These are phyloP conservation scores for Cryphonectria parasitica DNA, from an alignment of 2,329 filamentous ascomycete species.

Conservation along the genomic window DNA sequence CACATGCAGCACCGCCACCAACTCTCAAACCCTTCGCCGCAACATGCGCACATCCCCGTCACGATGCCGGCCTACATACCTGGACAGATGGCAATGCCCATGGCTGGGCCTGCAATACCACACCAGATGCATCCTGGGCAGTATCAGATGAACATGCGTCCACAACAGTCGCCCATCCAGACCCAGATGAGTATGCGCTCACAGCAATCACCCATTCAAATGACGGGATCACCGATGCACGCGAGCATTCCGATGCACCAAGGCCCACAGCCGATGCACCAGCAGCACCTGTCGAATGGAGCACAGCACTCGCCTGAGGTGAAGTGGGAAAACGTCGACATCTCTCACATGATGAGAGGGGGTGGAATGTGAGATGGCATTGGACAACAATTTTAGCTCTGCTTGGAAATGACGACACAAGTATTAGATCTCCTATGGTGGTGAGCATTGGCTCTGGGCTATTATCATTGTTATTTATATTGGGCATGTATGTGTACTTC, in stretches of 20 bases:
- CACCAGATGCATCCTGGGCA: slow-evolving; percentile 24
- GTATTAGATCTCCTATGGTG: slow-evolving; percentile 1
- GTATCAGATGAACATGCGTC: slow-evolving; percentile 17
- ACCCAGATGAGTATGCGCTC: slow-evolving; percentile 11
- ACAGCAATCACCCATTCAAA: slow-evolving; percentile 23
- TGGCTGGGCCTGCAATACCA: slow-evolving; percentile 15
- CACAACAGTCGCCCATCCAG: slow-evolving; percentile 24
- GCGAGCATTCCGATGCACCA: slow-evolving; percentile 32
- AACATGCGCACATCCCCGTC: slow-evolving; percentile 22
- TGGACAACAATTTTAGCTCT: background rate
- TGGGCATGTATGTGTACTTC: background rate
- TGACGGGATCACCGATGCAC: slow-evolving; percentile 37
- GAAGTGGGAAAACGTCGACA: slow-evolving; percentile 51
- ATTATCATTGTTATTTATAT: background rate
- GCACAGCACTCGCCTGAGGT: slow-evolving; percentile 35
- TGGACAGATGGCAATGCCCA: slow-evolving; percentile 22
- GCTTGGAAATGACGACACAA: background rate
- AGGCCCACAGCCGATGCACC: slow-evolving; percentile 32
- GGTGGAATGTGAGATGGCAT: slow-evolving; percentile 29
- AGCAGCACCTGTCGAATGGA: slow-evolving; percentile 31
- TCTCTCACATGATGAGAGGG: slow-evolving; percentile 47
- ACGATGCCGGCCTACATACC: slow-evolving; percentile 19
- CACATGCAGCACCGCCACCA: slow-evolving; percentile 17
- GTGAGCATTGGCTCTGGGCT: slow-evolving; percentile 6
- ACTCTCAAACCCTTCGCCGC: slow-evolving; percentile 12